phyloP scores from a whole-genome alignment of 2,329 filamentous ascomycete species.

The Trichoderma asperellum region DNA sequence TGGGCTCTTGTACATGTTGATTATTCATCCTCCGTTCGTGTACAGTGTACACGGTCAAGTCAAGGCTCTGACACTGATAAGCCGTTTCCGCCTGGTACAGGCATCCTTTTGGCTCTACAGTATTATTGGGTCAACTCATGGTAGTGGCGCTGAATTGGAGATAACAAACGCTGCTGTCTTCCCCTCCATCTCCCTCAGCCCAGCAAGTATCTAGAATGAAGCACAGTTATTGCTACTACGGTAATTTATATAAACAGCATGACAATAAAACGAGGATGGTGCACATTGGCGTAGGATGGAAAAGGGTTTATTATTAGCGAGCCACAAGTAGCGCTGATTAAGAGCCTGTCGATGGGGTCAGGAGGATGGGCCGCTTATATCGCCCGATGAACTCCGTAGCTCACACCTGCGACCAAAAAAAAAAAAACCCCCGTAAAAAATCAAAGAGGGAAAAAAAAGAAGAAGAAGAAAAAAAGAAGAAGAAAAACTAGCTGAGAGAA shows the following conservation, averaged over 20 bases:
- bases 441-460: not conserved
- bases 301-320: slow-evolving; percentile 20
- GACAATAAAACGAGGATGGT: slow-evolving; percentile 1
- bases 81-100: not conserved
- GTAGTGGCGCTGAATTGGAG: not conserved
- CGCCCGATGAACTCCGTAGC: not conserved
- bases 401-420: too few species aligned
- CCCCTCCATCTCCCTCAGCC: not conserved
- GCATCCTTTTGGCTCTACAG: not conserved
- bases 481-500: not conserved
- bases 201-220: not conserved
- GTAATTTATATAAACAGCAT: not conserved
- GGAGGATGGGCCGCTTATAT: slow-evolving; percentile 11
- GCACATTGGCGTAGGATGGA: not conserved
- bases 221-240: not conserved
- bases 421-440: not conserved
- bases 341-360: slow-evolving; percentile 13
- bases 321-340: slow-evolving; percentile 26
- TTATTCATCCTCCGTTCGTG: not conserved
- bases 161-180: not conserved
- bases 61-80: too few species aligned
- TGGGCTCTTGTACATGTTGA: slow-evolving; percentile 19
- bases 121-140: not conserved
- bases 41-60: not conserved
- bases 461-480: not conserved